Evolutionary conservation across 331 rosid species (phyloP).

Genomic region (Ulmus americana): DNA sequence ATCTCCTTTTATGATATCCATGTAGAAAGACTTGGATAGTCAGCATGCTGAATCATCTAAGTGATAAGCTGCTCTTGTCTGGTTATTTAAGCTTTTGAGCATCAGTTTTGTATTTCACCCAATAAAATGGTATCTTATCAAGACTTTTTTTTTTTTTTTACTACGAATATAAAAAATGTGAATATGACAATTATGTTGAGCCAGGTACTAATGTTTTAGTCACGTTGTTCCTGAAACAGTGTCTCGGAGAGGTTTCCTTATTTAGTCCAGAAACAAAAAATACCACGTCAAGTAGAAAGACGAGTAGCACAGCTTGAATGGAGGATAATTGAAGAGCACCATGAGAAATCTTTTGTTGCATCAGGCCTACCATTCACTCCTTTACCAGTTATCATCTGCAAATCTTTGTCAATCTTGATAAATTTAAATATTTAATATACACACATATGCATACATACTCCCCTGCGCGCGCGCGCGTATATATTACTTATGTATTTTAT

Average conservation of each 20-base stretch:
- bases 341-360: conserved; percentile 65
- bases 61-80: no score
- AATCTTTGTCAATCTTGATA: conserved; percentile 23
- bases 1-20: no score
- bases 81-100: no score
- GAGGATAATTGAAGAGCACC: conserved; percentile 52
- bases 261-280: conserved; percentile 60
- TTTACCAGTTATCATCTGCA: conserved; percentile 58
- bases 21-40: no score
- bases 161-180: neutral
- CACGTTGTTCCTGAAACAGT: conserved; percentile 42
- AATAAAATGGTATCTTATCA: no score
- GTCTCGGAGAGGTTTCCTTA: conserved; percentile 70
- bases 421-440: neutral
- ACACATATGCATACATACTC: no score
- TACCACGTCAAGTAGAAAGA: conserved; percentile 88
- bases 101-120: no score
- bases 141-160: no score
- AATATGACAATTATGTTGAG: neutral
- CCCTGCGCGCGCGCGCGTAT: neutral
- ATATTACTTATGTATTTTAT: conserved; percentile 7
- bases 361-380: conserved; percentile 80
- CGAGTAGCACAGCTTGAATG: conserved; percentile 92
- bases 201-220: neutral
- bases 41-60: no score